A percentile compares a stretch with the other conserved stretches of the same genome.
These are phyloP conservation scores for Mentha longifolia DNA, from an alignment of 257 asterid species.

Conservation along the genomic window DNA sequence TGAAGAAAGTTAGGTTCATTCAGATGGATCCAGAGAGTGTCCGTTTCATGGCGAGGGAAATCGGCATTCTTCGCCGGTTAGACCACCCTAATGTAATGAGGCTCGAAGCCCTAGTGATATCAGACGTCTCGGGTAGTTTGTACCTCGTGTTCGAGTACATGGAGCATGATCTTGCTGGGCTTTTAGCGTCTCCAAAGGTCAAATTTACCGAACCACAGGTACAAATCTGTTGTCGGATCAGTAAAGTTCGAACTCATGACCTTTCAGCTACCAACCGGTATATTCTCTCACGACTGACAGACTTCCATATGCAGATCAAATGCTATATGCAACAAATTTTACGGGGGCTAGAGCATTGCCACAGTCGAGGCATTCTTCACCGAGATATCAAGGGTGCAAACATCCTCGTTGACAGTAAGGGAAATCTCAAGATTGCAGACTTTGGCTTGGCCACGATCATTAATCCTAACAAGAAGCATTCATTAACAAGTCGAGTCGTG, in stretches of 20 bases:
- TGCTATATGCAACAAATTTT: constrained; percentile 83
- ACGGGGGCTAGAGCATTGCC: constrained; percentile 86
- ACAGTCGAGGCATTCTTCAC: constrained; percentile 79
- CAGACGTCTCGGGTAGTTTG: constrained; percentile 74
- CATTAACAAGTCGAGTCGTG: constrained; percentile 87
- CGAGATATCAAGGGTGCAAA: constrained; percentile 94
- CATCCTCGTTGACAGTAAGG: constrained; percentile 72
- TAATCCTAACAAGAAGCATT: constrained; percentile 62
- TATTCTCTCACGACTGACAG: background rate
- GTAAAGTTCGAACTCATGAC: background rate
- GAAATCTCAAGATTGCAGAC: constrained; percentile 77
- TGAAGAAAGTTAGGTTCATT: constrained; percentile 89
- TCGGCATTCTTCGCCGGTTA: constrained; percentile 65
- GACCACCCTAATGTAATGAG: constrained; percentile 96
- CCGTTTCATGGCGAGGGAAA: constrained; percentile 97
- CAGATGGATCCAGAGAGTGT: constrained; percentile 96
- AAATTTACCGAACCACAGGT: constrained; percentile 90
- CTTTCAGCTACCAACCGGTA: background rate
- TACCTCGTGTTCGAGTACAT: constrained; percentile 94
- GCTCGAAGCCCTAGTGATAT: constrained; percentile 82
- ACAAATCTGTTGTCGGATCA: background rate
- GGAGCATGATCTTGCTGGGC: constrained; percentile 99
- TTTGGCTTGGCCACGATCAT: constrained; percentile 76
- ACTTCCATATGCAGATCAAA: constrained; percentile 59
- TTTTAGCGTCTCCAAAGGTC: constrained; percentile 57